phyloP scores from a whole-genome alignment of 208 protist species.

The Trichomonas gallinae region DNA sequence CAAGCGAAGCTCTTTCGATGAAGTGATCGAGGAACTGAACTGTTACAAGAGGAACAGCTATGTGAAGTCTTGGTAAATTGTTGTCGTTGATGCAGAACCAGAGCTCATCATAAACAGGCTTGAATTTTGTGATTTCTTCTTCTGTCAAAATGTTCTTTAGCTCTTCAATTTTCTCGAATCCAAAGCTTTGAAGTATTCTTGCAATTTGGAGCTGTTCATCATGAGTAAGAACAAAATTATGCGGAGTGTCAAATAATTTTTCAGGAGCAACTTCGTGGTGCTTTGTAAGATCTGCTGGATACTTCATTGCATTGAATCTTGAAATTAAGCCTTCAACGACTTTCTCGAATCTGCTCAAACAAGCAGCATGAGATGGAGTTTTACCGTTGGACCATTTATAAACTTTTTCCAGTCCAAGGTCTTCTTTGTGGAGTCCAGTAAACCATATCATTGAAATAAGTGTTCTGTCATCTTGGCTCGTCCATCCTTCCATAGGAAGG shows the following conservation, averaged over 20 bases:
- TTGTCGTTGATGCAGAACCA: not conserved
- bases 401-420: not conserved
- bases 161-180: not conserved
- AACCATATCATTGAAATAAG: not conserved
- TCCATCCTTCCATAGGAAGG: not conserved
- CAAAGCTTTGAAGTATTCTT: not conserved
- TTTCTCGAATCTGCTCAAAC: not conserved
- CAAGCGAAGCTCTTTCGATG: not conserved
- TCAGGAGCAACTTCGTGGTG: not conserved
- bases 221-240: not conserved
- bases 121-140: not conserved
- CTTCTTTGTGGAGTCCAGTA: not conserved
- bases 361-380: not conserved
- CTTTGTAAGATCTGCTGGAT: not conserved
- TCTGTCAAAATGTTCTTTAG: not conserved
- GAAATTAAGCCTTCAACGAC: not conserved
- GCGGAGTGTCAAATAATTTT: not conserved
- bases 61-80: not conserved
- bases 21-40: not conserved
- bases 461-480: not conserved
- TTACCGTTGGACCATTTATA: not conserved
- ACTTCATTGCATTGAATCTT: not conserved
- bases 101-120: not conserved
- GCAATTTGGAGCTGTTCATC: not conserved
- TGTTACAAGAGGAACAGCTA: not conserved